Conservation (phyloP, 2,329 filamentous ascomycete genomes). For the Penicillium digitatum region DNA sequence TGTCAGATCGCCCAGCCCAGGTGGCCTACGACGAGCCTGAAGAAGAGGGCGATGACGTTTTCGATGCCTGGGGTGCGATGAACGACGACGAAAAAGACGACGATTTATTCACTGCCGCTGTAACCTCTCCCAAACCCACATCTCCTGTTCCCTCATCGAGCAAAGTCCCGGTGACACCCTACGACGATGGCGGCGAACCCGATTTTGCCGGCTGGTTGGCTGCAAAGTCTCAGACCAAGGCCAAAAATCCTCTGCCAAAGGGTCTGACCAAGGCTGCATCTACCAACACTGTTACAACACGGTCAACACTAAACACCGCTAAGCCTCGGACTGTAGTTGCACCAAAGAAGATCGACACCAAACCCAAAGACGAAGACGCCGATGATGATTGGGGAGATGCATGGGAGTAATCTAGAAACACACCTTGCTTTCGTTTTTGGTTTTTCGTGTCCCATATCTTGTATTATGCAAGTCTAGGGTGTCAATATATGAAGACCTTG, state of each 20-base stretch:
- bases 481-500: neutral
- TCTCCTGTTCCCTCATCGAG: constrained; percentile 29
- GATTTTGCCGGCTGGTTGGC: constrained; percentile 96
- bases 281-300: constrained; percentile 33
- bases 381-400: constrained; percentile 51
- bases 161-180: constrained; percentile 50
- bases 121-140: constrained; percentile 24
- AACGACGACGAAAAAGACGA: constrained; percentile 52
- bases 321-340: constrained; percentile 49
- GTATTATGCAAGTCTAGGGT: neutral
- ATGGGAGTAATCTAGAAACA: constrained; percentile 40
- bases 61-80: constrained; percentile 70
- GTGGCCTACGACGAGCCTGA: constrained; percentile 40
- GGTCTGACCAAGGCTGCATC: constrained; percentile 64
- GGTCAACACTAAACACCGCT: constrained; percentile 38
- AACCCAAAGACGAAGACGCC: constrained; percentile 48
- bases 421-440: neutral
- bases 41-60: constrained; percentile 59
- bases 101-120: constrained; percentile 37
- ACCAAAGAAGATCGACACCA: constrained; percentile 66
- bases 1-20: constrained; percentile 40
- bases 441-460: neutral
- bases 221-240: constrained; percentile 73
- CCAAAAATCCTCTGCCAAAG: constrained; percentile 72
- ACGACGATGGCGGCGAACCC: constrained; percentile 81